Conservation (phyloP, 2,329 filamentous ascomycete genomes). For the Xylariales sp. region DNA sequence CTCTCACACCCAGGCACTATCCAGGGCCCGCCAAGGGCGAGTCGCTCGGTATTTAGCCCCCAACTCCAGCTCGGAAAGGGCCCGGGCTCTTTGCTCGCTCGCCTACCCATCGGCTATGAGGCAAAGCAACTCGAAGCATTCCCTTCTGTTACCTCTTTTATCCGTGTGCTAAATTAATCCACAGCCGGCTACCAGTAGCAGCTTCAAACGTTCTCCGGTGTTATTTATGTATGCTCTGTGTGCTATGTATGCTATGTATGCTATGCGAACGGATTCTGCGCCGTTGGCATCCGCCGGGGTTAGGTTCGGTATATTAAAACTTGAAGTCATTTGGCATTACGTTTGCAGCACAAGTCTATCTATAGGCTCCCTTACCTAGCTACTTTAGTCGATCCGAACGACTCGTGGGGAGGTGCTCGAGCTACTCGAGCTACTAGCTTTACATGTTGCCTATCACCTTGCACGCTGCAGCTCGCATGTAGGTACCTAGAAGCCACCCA, state of each 20-base stretch:
- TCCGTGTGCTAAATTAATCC: conserved; percentile 1
- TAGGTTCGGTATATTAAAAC: conserved; percentile 27
- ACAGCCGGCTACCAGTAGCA: conserved; percentile 8
- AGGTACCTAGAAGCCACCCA: conserved; percentile 35
- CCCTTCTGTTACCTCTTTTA: conserved; percentile 9
- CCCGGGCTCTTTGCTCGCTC: not conserved
- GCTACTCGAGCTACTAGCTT: not conserved
- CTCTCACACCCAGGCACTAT: conserved; percentile 16
- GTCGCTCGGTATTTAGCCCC: conserved; percentile 31
- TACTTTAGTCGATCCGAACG: too few species aligned
- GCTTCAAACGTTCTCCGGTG: not conserved
- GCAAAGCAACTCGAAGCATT: conserved; percentile 10
- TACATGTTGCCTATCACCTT: conserved; percentile 7
- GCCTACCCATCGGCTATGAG: conserved; percentile 17
- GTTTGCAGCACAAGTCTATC: conserved; percentile 44
- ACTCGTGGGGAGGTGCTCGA: too few species aligned
- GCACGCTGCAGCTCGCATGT: conserved; percentile 36
- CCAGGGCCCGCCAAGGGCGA: conserved; percentile 27
- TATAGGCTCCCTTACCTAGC: too few species aligned
- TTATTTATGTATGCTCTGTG: too few species aligned
- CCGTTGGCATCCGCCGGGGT: conserved; percentile 11
- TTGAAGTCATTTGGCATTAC: conserved; percentile 17
- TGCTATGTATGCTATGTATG: conserved; percentile 6
- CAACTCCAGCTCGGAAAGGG: conserved; percentile 15
- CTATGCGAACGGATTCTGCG: conserved; percentile 7